Percentiles rank a stretch among this genome's conserved stretches.
Conservation (phyloP, 208 protist species). For the Acanthamoeba sp. region DNA sequence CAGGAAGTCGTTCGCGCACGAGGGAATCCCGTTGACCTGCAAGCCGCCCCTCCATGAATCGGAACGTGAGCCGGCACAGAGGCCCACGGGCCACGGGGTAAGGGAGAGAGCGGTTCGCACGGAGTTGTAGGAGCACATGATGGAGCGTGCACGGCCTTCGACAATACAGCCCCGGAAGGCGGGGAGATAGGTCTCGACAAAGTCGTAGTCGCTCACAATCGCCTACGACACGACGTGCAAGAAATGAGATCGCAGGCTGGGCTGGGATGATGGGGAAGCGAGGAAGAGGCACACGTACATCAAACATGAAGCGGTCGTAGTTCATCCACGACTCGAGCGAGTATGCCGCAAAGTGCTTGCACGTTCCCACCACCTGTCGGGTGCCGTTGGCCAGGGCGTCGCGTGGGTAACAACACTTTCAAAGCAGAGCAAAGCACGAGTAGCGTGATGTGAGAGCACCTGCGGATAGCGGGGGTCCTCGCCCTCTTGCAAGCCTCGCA, state of each 20-base stretch:
- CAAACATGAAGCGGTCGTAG: constrained; percentile 30
- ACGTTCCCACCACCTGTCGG: constrained; percentile 34
- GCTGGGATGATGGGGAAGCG: no score
- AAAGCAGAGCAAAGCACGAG: no score
- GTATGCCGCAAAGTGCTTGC: constrained; percentile 55
- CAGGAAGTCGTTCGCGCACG: constrained; percentile 73
- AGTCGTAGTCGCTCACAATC: constrained; percentile 38
- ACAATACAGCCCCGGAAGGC: constrained; percentile 1
- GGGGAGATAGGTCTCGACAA: constrained; percentile 24
- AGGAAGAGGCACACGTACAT: no score
- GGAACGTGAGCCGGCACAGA: no score
- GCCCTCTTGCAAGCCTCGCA: background rate
- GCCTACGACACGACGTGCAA: background rate
- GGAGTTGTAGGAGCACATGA: constrained; percentile 71
- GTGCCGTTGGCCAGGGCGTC: no score
- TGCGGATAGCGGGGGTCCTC: constrained; percentile 19
- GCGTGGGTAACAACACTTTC: no score
- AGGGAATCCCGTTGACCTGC: constrained; percentile 71
- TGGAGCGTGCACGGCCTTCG: background rate
- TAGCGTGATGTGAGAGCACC: no score
- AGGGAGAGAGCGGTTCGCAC: no score
- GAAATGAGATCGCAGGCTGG: no score
- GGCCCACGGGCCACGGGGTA: no score
- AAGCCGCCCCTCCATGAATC: no score
- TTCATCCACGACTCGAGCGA: background rate